Evolutionary conservation across 805 yeast species (phyloP), one percentile per base, ranked within the genome.

Genomic region (Candida krabiensis): DNA sequence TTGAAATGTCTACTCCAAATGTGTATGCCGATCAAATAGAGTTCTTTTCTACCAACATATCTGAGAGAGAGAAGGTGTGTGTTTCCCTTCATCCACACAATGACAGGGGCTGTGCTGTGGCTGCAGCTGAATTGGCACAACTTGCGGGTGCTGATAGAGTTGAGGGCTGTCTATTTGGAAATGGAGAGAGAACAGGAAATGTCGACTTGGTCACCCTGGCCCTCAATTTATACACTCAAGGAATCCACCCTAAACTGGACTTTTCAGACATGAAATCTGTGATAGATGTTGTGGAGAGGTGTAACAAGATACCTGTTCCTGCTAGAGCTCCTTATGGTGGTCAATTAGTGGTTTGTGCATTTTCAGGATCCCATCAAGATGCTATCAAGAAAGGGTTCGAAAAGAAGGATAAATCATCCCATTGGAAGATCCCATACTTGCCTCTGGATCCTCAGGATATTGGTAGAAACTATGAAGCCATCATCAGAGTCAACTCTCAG

Each of bases 391-490:
- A 85, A 67, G 95, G 95, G 13, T 85, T 85, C 60, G 69, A 71
- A 17, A 63, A 66, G 38, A 52, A 60, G 33, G 63, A 63, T 28
- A 54, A 57, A 30, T 60, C 61, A 11, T 65, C 67, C 37, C 55
- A 63, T 36, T 86, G 95, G 95, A 70, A 75, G 52, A 70, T 86
- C 41, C 95, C 95, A 14, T 86, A 86, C 64, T 71, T 86, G 50
- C 95, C 95, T 19, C 71, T 86, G 55, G 95, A 86, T 58, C 95
- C 95, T 31, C 71, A 76, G 50, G 95, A 86, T 60, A 81, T 86
- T 52, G 95, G 95, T 35, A 77, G 93, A 61, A 83, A 83, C n/a
- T 86, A 86, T 66, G 95, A 86, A 64, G 93, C 95, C n/a, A 85
- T 86, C 39, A 86, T 86, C 52, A 78, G 95, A 57, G 93, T 86